Evolutionary conservation across 2,329 filamentous ascomycete genomes (phyloP).

Genomic region (Ilyonectria sp.): DNA sequence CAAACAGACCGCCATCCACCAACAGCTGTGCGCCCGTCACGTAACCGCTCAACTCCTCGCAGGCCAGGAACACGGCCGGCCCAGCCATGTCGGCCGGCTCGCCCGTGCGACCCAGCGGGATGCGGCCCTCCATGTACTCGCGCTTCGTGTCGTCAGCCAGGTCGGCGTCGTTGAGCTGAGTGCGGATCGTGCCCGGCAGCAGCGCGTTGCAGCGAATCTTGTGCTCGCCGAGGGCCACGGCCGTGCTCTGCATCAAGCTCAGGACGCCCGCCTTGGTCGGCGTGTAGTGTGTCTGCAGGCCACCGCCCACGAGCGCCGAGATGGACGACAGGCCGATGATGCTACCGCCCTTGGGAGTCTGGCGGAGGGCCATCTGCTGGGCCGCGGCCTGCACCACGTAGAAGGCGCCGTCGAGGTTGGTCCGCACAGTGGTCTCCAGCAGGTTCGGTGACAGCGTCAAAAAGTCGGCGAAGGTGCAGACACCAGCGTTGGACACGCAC

Average conservation of each 20-base stretch:
- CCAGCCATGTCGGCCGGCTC: constrained; percentile 82
- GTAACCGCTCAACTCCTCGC: constrained; percentile 83
- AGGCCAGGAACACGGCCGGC: constrained; percentile 88
- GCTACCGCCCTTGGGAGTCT: constrained; percentile 78
- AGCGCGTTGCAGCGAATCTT: constrained; percentile 87
- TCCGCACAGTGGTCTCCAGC: constrained; percentile 79
- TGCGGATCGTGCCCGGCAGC: constrained; percentile 86
- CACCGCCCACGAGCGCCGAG: constrained; percentile 83
- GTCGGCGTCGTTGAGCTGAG: constrained; percentile 88
- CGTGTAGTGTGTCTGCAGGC: constrained; percentile 86
- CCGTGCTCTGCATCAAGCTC: constrained; percentile 86
- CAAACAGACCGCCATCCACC: constrained; percentile 91
- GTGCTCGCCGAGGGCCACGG: constrained; percentile 83
- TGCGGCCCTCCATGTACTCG: constrained; percentile 84
- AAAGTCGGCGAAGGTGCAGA: constrained; percentile 92
- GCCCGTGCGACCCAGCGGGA: constrained; percentile 84
- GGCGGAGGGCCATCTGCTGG: constrained; percentile 79
- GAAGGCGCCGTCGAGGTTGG: constrained; percentile 91
- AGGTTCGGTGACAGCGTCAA: constrained; percentile 80
- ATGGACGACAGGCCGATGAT: constrained; percentile 86
- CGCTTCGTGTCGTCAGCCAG: constrained; percentile 81
- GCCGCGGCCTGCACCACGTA: constrained; percentile 89
- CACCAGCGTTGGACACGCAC: constrained; percentile 90
- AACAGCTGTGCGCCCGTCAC: constrained; percentile 87
- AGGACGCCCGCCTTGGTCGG: constrained; percentile 89